Conservation (phyloP, 2,329 filamentous ascomycete genomes). For the Calycina herbarum region DNA sequence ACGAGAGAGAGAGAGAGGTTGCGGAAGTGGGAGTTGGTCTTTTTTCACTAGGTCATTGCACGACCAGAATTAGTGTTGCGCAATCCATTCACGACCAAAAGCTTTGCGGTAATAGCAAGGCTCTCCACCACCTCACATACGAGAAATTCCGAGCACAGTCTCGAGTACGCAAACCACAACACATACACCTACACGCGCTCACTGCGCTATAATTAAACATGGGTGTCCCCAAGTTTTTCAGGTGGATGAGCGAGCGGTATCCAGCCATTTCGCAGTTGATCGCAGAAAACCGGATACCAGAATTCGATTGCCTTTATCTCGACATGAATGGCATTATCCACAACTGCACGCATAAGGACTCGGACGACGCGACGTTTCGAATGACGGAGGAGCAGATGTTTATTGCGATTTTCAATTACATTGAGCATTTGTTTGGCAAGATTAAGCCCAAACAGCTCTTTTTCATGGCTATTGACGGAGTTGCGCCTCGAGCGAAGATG, state of each 20-base stretch:
- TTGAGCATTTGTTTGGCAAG: slow-evolving; percentile 96
- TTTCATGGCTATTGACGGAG: slow-evolving; percentile 99
- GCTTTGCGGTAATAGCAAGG: slow-evolving; percentile 35
- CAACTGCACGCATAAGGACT: slow-evolving; percentile 98
- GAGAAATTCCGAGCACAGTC: slow-evolving; percentile 15
- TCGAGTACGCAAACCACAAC: slow-evolving; percentile 17
- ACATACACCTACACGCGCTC: slow-evolving; percentile 15
- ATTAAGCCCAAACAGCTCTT: slow-evolving; percentile 98
- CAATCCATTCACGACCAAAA: slow-evolving; percentile 15
- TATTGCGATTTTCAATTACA: slow-evolving; percentile 99
- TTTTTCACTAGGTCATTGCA: slow-evolving; percentile 8
- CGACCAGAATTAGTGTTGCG: slow-evolving; percentile 1
- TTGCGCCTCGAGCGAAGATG: slow-evolving; percentile 98
- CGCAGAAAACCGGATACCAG: slow-evolving; percentile 96
- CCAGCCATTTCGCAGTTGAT: slow-evolving; percentile 98
- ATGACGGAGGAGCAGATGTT: slow-evolving; percentile 99
- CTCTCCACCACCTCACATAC: slow-evolving; percentile 15
- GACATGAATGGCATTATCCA: slow-evolving; percentile 99
- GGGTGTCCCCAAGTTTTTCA: slow-evolving; percentile 55
- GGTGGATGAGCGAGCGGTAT: slow-evolving; percentile 99
- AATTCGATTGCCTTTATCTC: slow-evolving; percentile 96
- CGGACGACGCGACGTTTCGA: slow-evolving; percentile 86
- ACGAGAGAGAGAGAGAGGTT: slow-evolving; percentile 17
- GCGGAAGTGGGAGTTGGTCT: slow-evolving; percentile 15
- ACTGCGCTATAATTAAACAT: slow-evolving; percentile 27